Evolutionary conservation across 345 rosid species (phyloP), one percentile per base, ranked within the genome.

Genomic region (Lenwebbia sp.): DNA sequence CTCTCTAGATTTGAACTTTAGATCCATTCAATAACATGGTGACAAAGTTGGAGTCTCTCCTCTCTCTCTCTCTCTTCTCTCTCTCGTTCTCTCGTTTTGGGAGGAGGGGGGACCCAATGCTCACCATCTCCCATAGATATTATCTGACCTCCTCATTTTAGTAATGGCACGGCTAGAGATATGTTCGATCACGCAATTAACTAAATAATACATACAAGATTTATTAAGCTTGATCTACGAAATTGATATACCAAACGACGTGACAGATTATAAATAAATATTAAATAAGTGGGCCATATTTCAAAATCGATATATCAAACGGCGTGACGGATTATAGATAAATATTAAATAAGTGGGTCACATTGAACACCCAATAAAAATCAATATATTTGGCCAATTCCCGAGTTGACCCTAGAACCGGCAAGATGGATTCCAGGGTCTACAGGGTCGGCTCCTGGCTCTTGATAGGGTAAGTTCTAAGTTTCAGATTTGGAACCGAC

Each of bases 401-500:
- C 7, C 11, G 7, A 1, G 7, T 28, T 28, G 15, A 60, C 37
- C 74, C 1, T 60, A 5, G 0, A 60, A 60, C 4, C 0, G 10
- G 0, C 1, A 28, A 0, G 17, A 10, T 60, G 28, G 37, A 1
- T 60, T 60, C 14, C 21, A 28, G 0, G 10, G 5, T 60, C 40
- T 33, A 60, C 1, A 60, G 4, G 74, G 30, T 13, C 0, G 0
- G 1, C 4, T 60, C 21, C 1, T 0, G 2, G 7, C 14, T 2
- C 75, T 65, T 8, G 37, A 65, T 1, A 53, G 5, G 55, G 3
- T 53, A 15, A 7, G 55, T 50, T 50, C 4, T 0, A 50, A 50
- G 52, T 10, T 50, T 4, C 14, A 50, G 4, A 50, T 53, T 17
- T 53, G 22, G 22, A 53, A 17, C 8, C 17, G 1, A 53, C 22